phyloP scores from a whole-genome alignment of 1,139 yeast species.

The Taphrina pruni region DNA sequence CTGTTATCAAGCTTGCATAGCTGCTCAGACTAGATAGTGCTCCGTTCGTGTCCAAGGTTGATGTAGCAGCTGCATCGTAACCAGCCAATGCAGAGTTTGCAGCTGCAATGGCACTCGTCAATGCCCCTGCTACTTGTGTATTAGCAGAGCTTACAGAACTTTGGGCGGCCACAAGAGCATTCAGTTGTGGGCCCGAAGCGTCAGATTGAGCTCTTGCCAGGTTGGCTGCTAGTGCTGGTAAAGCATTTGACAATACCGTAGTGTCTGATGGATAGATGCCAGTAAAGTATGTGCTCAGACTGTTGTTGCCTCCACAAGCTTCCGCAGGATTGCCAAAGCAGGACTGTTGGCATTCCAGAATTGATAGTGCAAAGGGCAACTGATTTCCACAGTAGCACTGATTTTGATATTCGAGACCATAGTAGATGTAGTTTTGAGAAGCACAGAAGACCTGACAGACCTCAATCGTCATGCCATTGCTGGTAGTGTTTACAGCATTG shows the following conservation, averaged over 20 bases:
- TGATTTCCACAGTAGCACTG: slow-evolving; percentile 41
- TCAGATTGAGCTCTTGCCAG: slow-evolving; percentile 10
- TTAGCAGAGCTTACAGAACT: not conserved
- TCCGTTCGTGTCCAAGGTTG: not conserved
- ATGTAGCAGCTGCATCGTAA: not conserved
- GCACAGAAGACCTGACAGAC: slow-evolving; percentile 31
- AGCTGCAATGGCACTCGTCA: slow-evolving; percentile 15
- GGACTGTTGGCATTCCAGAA: slow-evolving; percentile 15
- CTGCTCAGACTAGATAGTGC: slow-evolving; percentile 9
- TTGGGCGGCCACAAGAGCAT: slow-evolving; percentile 1
- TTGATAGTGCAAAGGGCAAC: slow-evolving; percentile 12
- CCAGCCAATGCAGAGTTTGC: slow-evolving; percentile 19
- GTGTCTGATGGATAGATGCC: not conserved
- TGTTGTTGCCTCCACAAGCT: slow-evolving; percentile 32
- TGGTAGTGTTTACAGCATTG: slow-evolving; percentile 11
- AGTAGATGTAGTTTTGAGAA: slow-evolving; percentile 21
- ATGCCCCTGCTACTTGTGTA: not conserved
- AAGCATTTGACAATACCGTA: not conserved
- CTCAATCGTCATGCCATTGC: slow-evolving; percentile 33
- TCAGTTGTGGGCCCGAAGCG: slow-evolving; percentile 1
- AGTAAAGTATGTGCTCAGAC: slow-evolving; percentile 22
- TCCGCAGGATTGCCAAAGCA: slow-evolving; percentile 39
- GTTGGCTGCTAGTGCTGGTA: slow-evolving; percentile 12
- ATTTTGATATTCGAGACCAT: slow-evolving; percentile 39
- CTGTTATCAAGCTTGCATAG: slow-evolving; percentile 8